Base-by-base conservation (phyloP, 2,329 filamentous ascomycete species). In the Cytospora mali region DNA sequence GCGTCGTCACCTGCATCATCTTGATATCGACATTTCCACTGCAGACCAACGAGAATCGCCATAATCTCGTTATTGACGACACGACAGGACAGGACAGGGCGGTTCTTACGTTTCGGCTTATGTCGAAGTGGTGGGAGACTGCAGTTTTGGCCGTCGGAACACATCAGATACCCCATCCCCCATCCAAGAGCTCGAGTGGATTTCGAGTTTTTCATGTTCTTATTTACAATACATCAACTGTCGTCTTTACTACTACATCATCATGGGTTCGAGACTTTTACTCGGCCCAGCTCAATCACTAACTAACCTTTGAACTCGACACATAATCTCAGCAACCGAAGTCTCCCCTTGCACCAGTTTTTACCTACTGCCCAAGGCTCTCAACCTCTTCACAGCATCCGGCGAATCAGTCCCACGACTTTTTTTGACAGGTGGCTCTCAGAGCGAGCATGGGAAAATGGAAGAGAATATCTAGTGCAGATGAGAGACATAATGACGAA, bases 31-130 rank as follows among this genome's bases (percentile, higher is more conserved):
- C 62, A 51, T 61, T 50, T 56, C 52, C 55, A 61, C 35, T 60
- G 49, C 35, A 55, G 55, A 66, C 64, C 58, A 59, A 62, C 62
- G 64, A 66, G 64, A 66, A 66, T 55, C 64, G 64, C 59, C 64
- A 57, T 57, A 64, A 64, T 66, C 64, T 66, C 64, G 64, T 66
- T 65, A 63, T 58, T 60, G 63, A 65, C 55, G 63, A 65, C 53
- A 65, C 56, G 63, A 61, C 31, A 60, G 52, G 63, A 57, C 53
- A 39, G 55, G 60, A 65, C 53, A 39, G 55, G 60, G 63, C 52
- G 53, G 61, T 53, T 53, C 61, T 57, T 31, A 53, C 31, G 58
- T 55, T 58, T 52, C 58, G 54, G 35, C 62, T 62, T 42, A 4
- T 58, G 58, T 60, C 58, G 29, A 29, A 27, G 35, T 51, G 42